A percentile compares a stretch with the other conserved stretches of the same genome.
Evolutionary conservation across 805 yeast genomes (phyloP).

Genomic region (Ogataea nitratoaversa): DNA sequence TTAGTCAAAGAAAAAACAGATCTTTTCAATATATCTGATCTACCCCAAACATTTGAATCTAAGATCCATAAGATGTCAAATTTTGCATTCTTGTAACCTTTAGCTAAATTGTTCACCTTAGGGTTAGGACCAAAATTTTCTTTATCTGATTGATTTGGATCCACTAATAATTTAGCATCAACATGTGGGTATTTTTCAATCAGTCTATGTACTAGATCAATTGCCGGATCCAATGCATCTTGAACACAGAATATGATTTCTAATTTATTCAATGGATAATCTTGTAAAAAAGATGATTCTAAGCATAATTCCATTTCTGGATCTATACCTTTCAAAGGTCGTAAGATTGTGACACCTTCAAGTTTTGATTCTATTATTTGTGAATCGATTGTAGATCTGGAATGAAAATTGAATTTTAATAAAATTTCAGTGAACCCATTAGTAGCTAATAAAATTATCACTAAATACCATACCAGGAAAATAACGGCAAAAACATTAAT

Average conservation of each 20-base stretch:
- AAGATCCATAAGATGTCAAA: conserved; percentile 78
- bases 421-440: conserved; percentile 28
- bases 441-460: conserved; percentile 13
- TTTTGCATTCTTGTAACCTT: conserved; percentile 66
- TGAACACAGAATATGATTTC: conserved; percentile 80
- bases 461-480: background rate
- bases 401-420: conserved; percentile 17
- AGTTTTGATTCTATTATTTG: conserved; percentile 33
- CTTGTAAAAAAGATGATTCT: conserved; percentile 62
- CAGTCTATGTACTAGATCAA: conserved; percentile 49
- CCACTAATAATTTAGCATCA: conserved; percentile 56
- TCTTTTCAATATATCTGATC: conserved; percentile 57
- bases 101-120: conserved; percentile 80
- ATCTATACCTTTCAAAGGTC: conserved; percentile 85
- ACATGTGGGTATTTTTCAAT: conserved; percentile 50
- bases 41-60: conserved; percentile 82
- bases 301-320: conserved; percentile 68
- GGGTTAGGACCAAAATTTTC: conserved; percentile 80
- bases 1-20: conserved; percentile 51
- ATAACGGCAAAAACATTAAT: conserved; percentile 18
- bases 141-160: conserved; percentile 29
- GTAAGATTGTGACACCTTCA: conserved; percentile 68
- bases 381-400: conserved; percentile 12
- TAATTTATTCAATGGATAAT: conserved; percentile 53
- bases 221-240: conserved; percentile 55